Evolutionary conservation across 495 filamentous ascomycete genomes (phyloP).

Genomic region (Neurospora sublineolata): DNA sequence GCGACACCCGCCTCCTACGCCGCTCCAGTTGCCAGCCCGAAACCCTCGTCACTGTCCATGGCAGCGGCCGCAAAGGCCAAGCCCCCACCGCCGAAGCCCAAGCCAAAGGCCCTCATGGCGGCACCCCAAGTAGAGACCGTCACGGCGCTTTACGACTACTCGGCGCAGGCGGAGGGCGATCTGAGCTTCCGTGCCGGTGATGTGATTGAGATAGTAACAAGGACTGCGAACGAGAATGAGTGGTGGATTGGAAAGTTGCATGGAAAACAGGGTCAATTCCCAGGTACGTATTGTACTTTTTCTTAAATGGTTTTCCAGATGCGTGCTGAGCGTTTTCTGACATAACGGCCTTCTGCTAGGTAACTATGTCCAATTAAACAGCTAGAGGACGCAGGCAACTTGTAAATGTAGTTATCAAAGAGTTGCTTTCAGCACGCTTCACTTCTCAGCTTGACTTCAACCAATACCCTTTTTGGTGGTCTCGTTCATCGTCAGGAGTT

Average conservation of each 20-base stretch:
- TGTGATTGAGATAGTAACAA: constrained; percentile 72
- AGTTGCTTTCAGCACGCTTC: background rate
- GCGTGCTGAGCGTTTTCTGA: constrained; percentile 3
- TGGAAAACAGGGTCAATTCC: constrained; percentile 82
- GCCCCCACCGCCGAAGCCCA: constrained; percentile 83
- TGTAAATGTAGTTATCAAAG: background rate
- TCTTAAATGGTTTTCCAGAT: background rate
- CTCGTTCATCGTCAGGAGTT: background rate
- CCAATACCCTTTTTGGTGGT: background rate
- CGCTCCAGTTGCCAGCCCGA: constrained; percentile 28
- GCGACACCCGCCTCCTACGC: constrained; percentile 44
- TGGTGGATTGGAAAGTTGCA: constrained; percentile 84
- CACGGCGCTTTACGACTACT: constrained; percentile 86
- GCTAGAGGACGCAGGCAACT: constrained; percentile 4
- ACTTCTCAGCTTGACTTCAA: background rate
- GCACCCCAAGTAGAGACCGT: constrained; percentile 57
- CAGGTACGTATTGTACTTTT: constrained; percentile 50
- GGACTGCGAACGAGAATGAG: constrained; percentile 82
- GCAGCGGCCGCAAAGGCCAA: constrained; percentile 72
- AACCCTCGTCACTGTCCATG: constrained; percentile 33
- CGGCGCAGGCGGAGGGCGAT: constrained; percentile 90
- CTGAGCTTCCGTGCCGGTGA: constrained; percentile 86
- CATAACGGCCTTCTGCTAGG: constrained; percentile 12
- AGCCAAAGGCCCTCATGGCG: constrained; percentile 64
- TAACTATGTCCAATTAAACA: constrained; percentile 33